A percentile compares a stretch with the other conserved stretches of the same genome.
Evolutionary conservation across 73 alveolate genomes (phyloP).

Genomic region (Breviolum minutum): DNA sequence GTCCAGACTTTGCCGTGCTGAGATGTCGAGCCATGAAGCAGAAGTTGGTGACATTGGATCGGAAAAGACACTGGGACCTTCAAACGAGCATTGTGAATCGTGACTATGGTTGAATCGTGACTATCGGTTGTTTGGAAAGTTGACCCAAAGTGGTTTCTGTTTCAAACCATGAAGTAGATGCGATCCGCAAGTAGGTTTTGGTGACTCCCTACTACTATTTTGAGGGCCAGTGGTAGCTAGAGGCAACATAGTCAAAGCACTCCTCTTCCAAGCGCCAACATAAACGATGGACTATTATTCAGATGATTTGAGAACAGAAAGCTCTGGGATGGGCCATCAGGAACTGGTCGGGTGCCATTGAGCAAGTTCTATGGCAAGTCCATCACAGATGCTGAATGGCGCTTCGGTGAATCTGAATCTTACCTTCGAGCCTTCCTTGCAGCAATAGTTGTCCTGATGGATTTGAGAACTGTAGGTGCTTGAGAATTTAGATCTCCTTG

Average conservation of each 20-base stretch:
- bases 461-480: background rate
- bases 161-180: too few species aligned
- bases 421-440: conserved; percentile 52
- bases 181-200: too few species aligned
- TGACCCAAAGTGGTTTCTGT: too few species aligned
- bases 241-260: too few species aligned
- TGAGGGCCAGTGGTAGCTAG: too few species aligned
- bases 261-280: too few species aligned
- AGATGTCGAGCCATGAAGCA: conserved; percentile 93
- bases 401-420: conserved; percentile 93
- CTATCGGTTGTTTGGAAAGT: too few species aligned
- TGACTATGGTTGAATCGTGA: background rate
- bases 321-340: background rate
- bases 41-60: conserved; percentile 74
- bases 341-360: conserved; percentile 94
- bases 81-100: background rate
- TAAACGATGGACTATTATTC: too few species aligned
- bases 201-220: too few species aligned
- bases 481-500: background rate
- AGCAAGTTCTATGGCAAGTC: conserved; percentile 85
- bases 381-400: conserved; percentile 88
- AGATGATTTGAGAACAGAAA: too few species aligned
- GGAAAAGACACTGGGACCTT: conserved; percentile 14
- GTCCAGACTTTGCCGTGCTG: background rate
- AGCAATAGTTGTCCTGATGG: background rate